Conservation (phyloP, 2,329 filamentous ascomycete genomes). For the Beauveria caledonica region DNA sequence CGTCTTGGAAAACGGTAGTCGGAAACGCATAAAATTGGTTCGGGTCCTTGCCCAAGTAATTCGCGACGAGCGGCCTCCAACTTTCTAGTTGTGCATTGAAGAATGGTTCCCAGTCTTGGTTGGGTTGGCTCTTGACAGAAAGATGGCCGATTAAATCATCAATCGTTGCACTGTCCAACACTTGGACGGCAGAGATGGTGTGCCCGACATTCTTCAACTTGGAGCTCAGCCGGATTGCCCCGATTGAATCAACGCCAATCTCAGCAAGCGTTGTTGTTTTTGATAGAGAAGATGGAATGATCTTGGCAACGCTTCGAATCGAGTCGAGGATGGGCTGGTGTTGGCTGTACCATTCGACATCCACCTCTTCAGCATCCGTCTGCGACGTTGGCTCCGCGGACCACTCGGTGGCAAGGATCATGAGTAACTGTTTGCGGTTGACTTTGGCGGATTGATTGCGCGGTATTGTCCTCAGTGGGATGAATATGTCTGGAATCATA, state of each 20-base stretch:
- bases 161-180: background rate
- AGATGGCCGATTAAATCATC: background rate
- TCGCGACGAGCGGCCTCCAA: background rate
- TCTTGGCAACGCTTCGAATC: background rate
- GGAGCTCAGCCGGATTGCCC: background rate
- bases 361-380: background rate
- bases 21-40: background rate
- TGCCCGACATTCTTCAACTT: background rate
- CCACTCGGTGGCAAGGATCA: background rate
- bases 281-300: background rate
- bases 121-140: background rate
- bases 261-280: background rate
- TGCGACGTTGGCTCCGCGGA: background rate
- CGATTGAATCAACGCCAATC: slow-evolving; percentile 1
- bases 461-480: background rate
- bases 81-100: background rate
- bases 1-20: background rate
- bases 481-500: background rate
- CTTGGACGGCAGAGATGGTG: background rate
- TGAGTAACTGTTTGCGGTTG: background rate
- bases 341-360: background rate
- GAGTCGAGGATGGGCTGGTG: background rate
- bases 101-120: background rate
- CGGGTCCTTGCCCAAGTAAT: background rate
- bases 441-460: background rate